Percentiles rank a stretch among this genome's conserved stretches.
Evolutionary conservation across 176 grass and related monocot species (phyloP).

Genomic region (Triticum urartu): DNA sequence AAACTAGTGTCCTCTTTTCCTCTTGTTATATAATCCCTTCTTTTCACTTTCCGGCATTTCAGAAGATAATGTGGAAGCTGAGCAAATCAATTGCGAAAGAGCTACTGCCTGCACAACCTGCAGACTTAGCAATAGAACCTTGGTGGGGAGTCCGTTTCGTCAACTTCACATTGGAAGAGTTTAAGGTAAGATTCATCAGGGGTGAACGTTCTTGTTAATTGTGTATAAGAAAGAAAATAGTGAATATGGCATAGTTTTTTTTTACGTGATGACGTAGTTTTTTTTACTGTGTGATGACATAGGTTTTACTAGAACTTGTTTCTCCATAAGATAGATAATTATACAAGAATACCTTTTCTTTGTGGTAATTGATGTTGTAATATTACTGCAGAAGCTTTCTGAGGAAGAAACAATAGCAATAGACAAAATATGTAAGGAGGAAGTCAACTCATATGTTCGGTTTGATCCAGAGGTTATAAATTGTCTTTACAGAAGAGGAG

Average conservation of each 20-base stretch:
- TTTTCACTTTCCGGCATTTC: slow-evolving; percentile 22
- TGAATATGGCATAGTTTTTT: too few species aligned
- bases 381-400: slow-evolving; percentile 66
- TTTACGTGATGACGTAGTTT: too few species aligned
- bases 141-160: slow-evolving; percentile 98
- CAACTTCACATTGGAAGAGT: slow-evolving; percentile 96
- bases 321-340: background rate
- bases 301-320: background rate
- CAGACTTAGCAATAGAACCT: slow-evolving; percentile 72
- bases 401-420: slow-evolving; percentile 88
- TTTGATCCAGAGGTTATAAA: slow-evolving; percentile 83
- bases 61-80: slow-evolving; percentile 99
- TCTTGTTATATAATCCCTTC: slow-evolving; percentile 16
- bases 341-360: slow-evolving; percentile 9
- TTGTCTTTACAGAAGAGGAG: slow-evolving; percentile 74
- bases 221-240: too few species aligned
- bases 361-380: slow-evolving; percentile 24
- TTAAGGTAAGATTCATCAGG: slow-evolving; percentile 69
- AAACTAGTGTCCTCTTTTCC: slow-evolving; percentile 9
- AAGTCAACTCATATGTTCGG: slow-evolving; percentile 92
- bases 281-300: background rate
- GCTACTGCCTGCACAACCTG: slow-evolving; percentile 68
- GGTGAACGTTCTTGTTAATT: background rate
- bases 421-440: slow-evolving; percentile 97
- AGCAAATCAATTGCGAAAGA: slow-evolving; percentile 99